Conservation (phyloP, 208 protist species). For the Leptomonas seymouri region DNA sequence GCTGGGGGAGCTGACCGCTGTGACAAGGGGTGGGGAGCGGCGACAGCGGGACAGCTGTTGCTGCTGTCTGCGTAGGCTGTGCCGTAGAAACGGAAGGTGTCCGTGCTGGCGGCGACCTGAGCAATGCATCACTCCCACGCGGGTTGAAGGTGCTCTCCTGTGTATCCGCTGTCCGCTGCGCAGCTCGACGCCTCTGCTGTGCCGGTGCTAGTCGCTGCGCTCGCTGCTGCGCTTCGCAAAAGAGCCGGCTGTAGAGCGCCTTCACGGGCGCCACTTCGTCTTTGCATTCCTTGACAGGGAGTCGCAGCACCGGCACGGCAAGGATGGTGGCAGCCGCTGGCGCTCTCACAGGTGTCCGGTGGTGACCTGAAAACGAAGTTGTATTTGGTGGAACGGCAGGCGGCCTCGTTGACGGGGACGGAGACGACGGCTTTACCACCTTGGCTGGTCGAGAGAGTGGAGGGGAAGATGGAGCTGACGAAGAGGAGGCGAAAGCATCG, state of each 20-base stretch:
- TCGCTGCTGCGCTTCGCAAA: conserved; percentile 21
- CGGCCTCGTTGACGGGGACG: not conserved
- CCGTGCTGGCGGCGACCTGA: not conserved
- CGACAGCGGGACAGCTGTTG: not conserved
- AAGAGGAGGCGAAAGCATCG: not conserved
- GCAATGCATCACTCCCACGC: conserved; percentile 1
- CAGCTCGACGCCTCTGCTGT: not conserved
- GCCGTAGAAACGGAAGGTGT: not conserved
- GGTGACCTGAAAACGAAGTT: not conserved
- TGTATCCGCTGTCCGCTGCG: conserved; percentile 9
- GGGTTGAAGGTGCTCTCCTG: conserved; percentile 14
- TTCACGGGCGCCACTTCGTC: conserved; percentile 13
- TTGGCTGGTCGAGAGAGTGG: not conserved
- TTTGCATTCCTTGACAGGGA: not conserved
- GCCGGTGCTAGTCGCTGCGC: conserved; percentile 11
- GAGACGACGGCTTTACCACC: not conserved
- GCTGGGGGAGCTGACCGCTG: too few relatives aligned
- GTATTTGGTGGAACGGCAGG: not conserved
- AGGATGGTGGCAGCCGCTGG: not conserved
- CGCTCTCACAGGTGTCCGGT: not conserved
- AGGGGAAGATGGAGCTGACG: not conserved
- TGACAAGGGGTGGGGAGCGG: not conserved
- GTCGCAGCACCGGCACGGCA: conserved; percentile 18
- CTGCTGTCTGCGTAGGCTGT: not conserved
- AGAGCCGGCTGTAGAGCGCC: conserved; percentile 17